Evolutionary conservation across 2,329 filamentous ascomycete genomes (phyloP).

Genomic region (Alternaria sp.): DNA sequence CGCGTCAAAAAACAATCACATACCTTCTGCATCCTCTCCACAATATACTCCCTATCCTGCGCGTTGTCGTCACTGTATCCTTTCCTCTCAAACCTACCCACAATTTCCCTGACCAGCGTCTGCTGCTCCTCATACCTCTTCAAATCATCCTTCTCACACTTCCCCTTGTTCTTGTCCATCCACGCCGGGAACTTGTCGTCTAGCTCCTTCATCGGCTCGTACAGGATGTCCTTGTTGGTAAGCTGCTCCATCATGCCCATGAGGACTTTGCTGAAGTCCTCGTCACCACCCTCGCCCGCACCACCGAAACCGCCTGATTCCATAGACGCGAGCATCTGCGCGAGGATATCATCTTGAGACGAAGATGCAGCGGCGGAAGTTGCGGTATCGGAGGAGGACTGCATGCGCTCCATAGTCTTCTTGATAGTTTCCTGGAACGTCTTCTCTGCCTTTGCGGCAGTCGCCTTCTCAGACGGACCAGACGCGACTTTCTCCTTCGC

Average conservation of each 20-base stretch:
- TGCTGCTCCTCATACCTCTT: constrained; percentile 84
- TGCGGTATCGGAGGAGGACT: constrained; percentile 83
- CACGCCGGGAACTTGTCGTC: constrained; percentile 90
- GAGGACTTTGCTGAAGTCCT: constrained; percentile 92
- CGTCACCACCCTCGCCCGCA: constrained; percentile 67
- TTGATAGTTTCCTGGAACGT: constrained; percentile 92
- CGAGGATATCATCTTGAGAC: constrained; percentile 75
- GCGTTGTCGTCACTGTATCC: constrained; percentile 83
- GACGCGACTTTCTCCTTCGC: constrained; percentile 12
- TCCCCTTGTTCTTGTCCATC: constrained; percentile 78
- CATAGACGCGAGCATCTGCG: constrained; percentile 92
- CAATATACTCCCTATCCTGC: constrained; percentile 86
- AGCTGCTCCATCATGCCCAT: constrained; percentile 99
- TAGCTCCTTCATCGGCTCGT: constrained; percentile 98
- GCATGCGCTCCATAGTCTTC: constrained; percentile 95
- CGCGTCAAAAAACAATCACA: neutral
- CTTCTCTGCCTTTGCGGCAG: constrained; percentile 60
- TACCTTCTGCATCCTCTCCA: constrained; percentile 97
- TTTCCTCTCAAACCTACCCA: constrained; percentile 82
- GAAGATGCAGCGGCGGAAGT: constrained; percentile 73
- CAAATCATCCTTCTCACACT: constrained; percentile 71
- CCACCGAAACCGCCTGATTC: constrained; percentile 65
- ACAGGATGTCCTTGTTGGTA: constrained; percentile 96
- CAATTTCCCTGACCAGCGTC: constrained; percentile 81
- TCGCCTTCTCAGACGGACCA: constrained; percentile 12